Conservation (phyloP, 306 rosid genomes). For the Glycine latifolia region DNA sequence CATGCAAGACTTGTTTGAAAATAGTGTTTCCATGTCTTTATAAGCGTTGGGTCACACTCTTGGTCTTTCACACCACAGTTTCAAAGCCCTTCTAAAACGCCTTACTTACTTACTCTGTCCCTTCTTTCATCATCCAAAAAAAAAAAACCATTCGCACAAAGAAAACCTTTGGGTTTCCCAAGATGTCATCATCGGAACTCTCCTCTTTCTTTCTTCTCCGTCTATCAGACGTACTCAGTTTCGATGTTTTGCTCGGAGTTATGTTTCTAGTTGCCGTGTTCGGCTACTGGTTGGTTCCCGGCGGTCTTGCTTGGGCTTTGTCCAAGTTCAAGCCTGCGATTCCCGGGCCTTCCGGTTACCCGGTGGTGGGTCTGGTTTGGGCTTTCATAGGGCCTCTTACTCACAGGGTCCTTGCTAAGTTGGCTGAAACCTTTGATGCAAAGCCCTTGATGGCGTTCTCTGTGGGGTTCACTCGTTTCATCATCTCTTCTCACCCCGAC, state of each 20-base stretch:
- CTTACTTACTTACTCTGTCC: no score
- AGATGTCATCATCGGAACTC: constrained; percentile 56
- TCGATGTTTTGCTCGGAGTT: constrained; percentile 46
- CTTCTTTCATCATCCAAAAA: no score
- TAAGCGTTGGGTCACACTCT: neutral
- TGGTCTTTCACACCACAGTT: no score
- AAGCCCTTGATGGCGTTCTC: constrained; percentile 75
- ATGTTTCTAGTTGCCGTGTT: constrained; percentile 42
- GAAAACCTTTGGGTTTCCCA: neutral
- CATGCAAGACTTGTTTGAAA: no score
- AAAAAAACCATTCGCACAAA: no score
- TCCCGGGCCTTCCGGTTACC: constrained; percentile 77
- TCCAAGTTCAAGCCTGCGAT: constrained; percentile 39
- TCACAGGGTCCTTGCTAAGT: constrained; percentile 58
- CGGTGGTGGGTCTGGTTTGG: constrained; percentile 58
- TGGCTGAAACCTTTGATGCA: constrained; percentile 51
- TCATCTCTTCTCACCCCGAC: constrained; percentile 63
- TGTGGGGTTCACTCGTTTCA: constrained; percentile 64
- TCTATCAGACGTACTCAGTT: constrained; percentile 30
- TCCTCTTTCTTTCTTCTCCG: constrained; percentile 36
- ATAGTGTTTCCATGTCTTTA: neutral
- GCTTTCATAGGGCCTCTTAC: constrained; percentile 57
- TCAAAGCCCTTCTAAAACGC: no score
- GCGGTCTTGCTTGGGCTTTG: constrained; percentile 80
- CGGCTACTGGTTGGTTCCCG: constrained; percentile 65